These are phyloP conservation scores for Chalaropsis ovoidea DNA, from an alignment of 2,329 filamentous ascomycete species.

Conservation along the genomic window DNA sequence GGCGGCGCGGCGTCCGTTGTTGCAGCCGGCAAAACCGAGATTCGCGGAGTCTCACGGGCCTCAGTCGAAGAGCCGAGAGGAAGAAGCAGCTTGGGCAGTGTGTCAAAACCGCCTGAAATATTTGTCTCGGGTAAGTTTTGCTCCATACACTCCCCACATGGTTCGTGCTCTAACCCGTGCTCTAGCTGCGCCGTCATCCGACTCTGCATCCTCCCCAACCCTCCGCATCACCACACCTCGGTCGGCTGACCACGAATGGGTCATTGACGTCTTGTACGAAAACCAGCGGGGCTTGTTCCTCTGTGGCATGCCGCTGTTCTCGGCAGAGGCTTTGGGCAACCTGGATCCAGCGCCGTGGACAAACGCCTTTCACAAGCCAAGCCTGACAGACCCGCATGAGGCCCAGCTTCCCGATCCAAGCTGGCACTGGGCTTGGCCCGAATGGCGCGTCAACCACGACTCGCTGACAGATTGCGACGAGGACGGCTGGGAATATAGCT, in stretches of 20 bases:
- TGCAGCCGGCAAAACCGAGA: constrained; percentile 18
- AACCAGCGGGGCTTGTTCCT: constrained; percentile 87
- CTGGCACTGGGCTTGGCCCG: constrained; percentile 77
- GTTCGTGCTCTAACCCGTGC: not conserved
- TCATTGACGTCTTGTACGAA: constrained; percentile 84
- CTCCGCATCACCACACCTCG: not conserved
- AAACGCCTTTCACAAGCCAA: constrained; percentile 52
- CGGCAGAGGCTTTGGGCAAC: constrained; percentile 69
- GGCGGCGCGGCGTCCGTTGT: constrained; percentile 14
- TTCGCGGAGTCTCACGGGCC: constrained; percentile 20
- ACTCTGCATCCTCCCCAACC: not conserved
- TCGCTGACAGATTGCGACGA: constrained; percentile 61
- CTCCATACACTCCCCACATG: not conserved
- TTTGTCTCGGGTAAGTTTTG: not conserved
- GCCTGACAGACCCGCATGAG: constrained; percentile 61
- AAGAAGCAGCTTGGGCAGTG: constrained; percentile 9
- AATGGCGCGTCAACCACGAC: constrained; percentile 60
- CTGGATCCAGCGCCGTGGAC: constrained; percentile 84
- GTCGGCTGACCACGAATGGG: constrained; percentile 39
- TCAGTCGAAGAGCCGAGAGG: constrained; percentile 13
- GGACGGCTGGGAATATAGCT: constrained; percentile 93
- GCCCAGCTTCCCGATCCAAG: constrained; percentile 88
- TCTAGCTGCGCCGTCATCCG: not conserved
- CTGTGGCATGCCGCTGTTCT: constrained; percentile 85
- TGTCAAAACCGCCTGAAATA: constrained; percentile 2